Base-by-base conservation (phyloP, 2,329 filamentous ascomycete species). In the Metarhizium album region DNA sequence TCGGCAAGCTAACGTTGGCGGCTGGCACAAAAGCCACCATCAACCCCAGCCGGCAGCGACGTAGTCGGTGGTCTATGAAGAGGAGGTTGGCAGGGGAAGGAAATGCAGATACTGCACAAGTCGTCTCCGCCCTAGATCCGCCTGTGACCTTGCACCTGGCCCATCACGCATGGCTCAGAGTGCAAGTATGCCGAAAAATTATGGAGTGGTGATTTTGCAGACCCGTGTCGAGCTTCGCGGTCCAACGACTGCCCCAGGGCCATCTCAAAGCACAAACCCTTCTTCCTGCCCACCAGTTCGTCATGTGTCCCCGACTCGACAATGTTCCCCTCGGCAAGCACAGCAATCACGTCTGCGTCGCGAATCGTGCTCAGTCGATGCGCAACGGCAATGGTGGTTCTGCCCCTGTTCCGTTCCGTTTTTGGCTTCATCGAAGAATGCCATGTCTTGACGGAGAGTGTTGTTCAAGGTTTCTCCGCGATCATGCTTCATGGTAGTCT, bases 361-460 rank as follows among this genome's bases (percentile, higher is more conserved):
- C 80, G 81, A 4, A 72, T 65, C 0, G 71, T 73, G 23, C 79
- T 71, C 4, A 74, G 58, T 4, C 83, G 71, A 62, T 86, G 83
- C 1, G 84, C 83, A 1, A 87, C 81, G 3, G 82, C 80, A 9
- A 87, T 70, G 0, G 81, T 84, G 0, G 82, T 74, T 47, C 64
- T 64, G 52, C 54, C 72, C 3, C n/a, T n/a, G n/a, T n/a, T 70
- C 70, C 2, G 69, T 68, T 42, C 62, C 62, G 37, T 71, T 67
- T 4, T 63, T 59, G 0, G 64, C 60, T 8, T 62, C 52, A 54
- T 73, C 70, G 52, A 72, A 73, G 57, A 73, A 74, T 11, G 66
- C 54, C 61, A 82, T 75, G 53, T 80, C 74, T 57, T 82, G 78
- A 20, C 72, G 68, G 5, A 82, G 66, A 1, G 78, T 73, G 46